Conservation (phyloP, 306 rosid genomes). For the Prunus armeniaca region DNA sequence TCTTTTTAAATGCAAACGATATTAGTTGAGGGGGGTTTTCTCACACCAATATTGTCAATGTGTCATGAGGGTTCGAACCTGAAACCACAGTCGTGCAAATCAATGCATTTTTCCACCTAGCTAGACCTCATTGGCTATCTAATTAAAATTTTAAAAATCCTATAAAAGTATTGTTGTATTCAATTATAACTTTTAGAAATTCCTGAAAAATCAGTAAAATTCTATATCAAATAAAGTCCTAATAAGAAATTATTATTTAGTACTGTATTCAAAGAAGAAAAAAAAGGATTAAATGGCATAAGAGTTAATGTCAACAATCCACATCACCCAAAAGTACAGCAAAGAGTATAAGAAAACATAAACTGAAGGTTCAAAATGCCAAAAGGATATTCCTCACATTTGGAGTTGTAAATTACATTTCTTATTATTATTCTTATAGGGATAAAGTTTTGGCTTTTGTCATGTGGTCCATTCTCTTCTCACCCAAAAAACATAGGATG, state of each 20-base stretch:
- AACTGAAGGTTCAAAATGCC: slow-evolving; percentile 8
- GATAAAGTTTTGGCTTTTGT: background rate
- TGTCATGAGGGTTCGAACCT: accelerated
- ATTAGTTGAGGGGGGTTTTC: too few species aligned
- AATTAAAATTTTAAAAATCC: too few species aligned
- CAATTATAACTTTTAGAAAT: too few species aligned
- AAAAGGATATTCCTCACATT: slow-evolving; percentile 22
- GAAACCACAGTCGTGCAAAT: too few species aligned
- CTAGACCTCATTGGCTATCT: too few species aligned
- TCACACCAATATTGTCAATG: too few species aligned
- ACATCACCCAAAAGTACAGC: slow-evolving; percentile 7
- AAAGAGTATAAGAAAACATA: background rate
- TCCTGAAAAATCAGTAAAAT: too few species aligned
- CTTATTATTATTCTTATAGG: background rate
- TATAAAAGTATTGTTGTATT: too few species aligned
- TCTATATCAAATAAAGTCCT: too few species aligned
- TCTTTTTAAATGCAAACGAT: too few species aligned
- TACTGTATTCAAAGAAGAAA: too few species aligned
- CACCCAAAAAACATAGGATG: background rate
- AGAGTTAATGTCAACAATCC: background rate
- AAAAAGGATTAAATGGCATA: background rate
- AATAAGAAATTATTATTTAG: too few species aligned
- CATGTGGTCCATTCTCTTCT: background rate
- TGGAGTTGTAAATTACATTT: background rate
- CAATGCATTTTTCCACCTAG: accelerated